Evolutionary conservation across 495 filamentous ascomycete genomes (phyloP), one percentile per base, ranked within the genome.

Genomic region (Astrocystis sublimbata): DNA sequence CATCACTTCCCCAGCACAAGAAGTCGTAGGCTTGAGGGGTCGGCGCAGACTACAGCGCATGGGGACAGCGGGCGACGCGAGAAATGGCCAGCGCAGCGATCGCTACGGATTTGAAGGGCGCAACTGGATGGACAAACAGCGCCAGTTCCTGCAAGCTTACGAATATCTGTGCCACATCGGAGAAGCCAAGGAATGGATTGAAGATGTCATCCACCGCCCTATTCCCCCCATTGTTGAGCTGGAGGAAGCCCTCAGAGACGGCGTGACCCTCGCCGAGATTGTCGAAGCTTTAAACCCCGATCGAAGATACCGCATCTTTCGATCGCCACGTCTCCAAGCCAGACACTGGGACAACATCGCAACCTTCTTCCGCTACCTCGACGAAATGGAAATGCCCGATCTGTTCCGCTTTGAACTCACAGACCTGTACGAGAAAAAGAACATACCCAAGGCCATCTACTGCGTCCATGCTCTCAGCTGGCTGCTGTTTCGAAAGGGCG

Each of bases 131-230:
- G 96, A 99, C 73, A 92, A 94, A 71, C 92, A 97, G 72, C 84
- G 96, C 51, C 92, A 98, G 71, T 98, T 96, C 70, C 78, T 98
- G 35, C 92, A 96, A 74, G 96, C 96, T 9, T 99, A 99, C 71
- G 96, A 99, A 73, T 99, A 99, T 70, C 86, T 99, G 41, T 99
- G 96, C 69, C 96, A 99, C 70, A 98, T 99, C 69, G 96, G 96
- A 66, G 96, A 99, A 81, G 96, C 96, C 47, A 98, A 98, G 72
- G 92, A 98, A 73, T 99, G 96, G 96, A 96, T 99, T 45, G 94
- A 98, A 74, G 92, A 93, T 67, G 85, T 97, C 28, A 93, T 97
- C 47, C 85, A 96, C 58, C 85, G 91, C 63, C 83, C 88, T 26
- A 92, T 98, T 41, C 94, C 96, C 17, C 89, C 94, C 13, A 96